Base-by-base conservation (phyloP, 805 yeast species). In the Candida cerambycidarum region DNA sequence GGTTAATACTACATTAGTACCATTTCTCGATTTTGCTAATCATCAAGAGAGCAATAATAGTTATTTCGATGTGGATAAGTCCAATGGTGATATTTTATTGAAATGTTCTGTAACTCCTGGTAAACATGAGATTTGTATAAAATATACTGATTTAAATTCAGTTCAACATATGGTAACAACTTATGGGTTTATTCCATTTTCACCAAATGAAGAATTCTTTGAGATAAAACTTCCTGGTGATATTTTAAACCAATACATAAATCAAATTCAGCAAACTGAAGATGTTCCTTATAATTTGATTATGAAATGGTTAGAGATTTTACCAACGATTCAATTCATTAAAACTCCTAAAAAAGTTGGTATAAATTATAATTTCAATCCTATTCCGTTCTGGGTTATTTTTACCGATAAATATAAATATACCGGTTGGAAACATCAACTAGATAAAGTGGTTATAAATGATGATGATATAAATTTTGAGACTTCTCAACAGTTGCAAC, bases 21-120 rank as follows among this genome's bases (percentile, higher is more conserved):
- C 92, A 1, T 46, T 81, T 1, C 52, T 84, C 23, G 92, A 84
- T 58, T 84, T 78, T 67, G 85, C 76, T 5, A 84, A 84, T 56
- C 92, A 84, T 55, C 32, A 39, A 1, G 59, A 56, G 15, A 30
- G 51, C 19, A 62, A 65, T 35, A 82, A 80, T 57, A 77, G 85
- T 0, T 71, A 65, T 50, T 84, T 82, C 59, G 92, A 75, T 31
- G 82, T 82, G 1, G 74, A 73, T 38, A 70, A 65, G n/a, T 71
- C 66, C 2, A 58, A 65, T 30, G 60, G 61, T 7, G 64, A 71
- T 13, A 57, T 73, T 4, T 56, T 77, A 82, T 88, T 96, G 82
- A 86, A 57, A 75, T 83, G 41, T 76, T 13, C 32, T 1, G 19
- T 18, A 12, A 21, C 23, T 5, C 48, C 43, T 5, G 46, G 46